These are phyloP conservation scores for Citrullus mucosospermus DNA, from an alignment of 306 rosid genomes.

Conservation along the genomic window DNA sequence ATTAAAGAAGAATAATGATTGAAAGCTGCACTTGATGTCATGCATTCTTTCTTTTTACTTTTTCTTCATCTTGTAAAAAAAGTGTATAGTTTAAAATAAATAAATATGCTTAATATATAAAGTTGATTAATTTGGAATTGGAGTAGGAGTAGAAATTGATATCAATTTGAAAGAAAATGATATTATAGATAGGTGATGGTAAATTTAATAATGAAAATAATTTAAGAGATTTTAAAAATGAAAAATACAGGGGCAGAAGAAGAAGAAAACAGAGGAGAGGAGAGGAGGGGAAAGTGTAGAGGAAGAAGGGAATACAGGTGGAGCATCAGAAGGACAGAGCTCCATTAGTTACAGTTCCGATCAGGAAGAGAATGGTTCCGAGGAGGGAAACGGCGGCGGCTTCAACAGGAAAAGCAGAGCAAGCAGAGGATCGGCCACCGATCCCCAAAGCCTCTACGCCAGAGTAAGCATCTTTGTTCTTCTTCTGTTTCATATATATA, in stretches of 20 bases:
- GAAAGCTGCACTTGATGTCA: too few relatives aligned
- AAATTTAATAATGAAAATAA: too few relatives aligned
- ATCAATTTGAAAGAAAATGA: too few relatives aligned
- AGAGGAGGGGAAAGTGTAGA: slow-evolving; percentile 22
- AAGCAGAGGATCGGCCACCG: slow-evolving; percentile 83
- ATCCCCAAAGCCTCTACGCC: slow-evolving; percentile 94
- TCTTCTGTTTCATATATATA: neutral
- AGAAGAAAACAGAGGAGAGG: slow-evolving; percentile 29
- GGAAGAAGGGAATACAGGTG: slow-evolving; percentile 13
- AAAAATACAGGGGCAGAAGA: slow-evolving; percentile 30
- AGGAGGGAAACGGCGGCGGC: slow-evolving; percentile 38
- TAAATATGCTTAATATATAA: too few relatives aligned
- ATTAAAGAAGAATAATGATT: too few relatives aligned
- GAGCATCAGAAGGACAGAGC: slow-evolving; percentile 35
- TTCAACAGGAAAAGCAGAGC: slow-evolving; percentile 57
- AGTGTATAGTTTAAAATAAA: too few relatives aligned
- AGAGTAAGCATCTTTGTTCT: slow-evolving; percentile 32
- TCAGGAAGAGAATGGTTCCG: slow-evolving; percentile 53
- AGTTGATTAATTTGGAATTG: too few relatives aligned
- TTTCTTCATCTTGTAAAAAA: too few relatives aligned
- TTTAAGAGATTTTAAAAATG: too few relatives aligned
- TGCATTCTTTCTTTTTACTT: too few relatives aligned
- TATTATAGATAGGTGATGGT: too few relatives aligned
- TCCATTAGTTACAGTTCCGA: slow-evolving; percentile 42
- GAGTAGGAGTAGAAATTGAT: too few relatives aligned